Base-by-base conservation (phyloP, 257 asterid genomes). In the Fraxinus excelsior region DNA sequence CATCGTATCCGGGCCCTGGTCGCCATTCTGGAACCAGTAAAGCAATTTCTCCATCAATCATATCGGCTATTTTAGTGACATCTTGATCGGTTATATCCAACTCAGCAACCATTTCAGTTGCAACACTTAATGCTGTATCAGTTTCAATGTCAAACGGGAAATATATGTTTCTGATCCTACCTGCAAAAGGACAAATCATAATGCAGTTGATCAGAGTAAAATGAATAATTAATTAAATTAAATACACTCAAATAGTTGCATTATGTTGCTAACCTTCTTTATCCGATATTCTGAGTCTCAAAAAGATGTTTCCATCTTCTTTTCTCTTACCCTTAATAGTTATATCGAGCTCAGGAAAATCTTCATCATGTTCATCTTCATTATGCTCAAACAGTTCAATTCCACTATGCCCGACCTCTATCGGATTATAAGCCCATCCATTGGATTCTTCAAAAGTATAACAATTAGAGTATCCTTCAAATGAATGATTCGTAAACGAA, bases 21-120 rank as follows among this genome's bases (percentile, higher is more conserved):
- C 78, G 84, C 98, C 98, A 92, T 2, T 88, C 98, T 0, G 97
- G 98, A 14, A 92, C 93, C 80, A 94, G 66, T 51, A 86, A 87
- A 68, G 84, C 81, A 37, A 94, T 92, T 65, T 94, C 97, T 4
- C 87, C 88, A 38, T 94, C 98, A 3, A 94, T 94, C 97, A 90
- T 92, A 29, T 87, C 89, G 32, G 97, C 94, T 80, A 94, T 94
- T 71, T 87, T 88, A 18, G 86, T 87, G 80, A 88, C 97, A 26
- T 92, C 97, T 85, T 92, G 97, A 70, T 94, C 96, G 0, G 88
- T 92, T 65, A 94, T 88, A 84, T 92, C 97, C 83, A 94, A 28
- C 90, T 94, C 98, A 0, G 90, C 88, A 38, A 94, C 92, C 98
- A 94, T 94, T 84, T 94, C 98, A 21, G 92, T 83, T 0, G 97